Conservation (phyloP, 192 early-diverging fungal species). For the Nowakowskiella sp. region DNA sequence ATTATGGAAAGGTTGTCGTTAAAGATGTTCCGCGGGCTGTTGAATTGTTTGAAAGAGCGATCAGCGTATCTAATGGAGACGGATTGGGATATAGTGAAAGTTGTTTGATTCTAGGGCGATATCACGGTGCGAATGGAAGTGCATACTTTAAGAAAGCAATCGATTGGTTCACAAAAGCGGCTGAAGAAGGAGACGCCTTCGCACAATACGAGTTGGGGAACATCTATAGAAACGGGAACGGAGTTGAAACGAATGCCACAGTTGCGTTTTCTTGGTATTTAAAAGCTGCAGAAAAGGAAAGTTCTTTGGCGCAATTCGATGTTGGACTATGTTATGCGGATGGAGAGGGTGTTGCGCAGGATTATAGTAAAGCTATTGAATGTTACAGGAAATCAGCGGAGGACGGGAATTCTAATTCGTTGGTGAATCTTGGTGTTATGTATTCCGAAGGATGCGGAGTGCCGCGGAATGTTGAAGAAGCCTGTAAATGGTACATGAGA, state of each 20-base stretch:
- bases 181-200: slow-evolving; percentile 48
- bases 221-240: slow-evolving; percentile 35
- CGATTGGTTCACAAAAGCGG: slow-evolving; percentile 48
- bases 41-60: too few relatives aligned
- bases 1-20: too few relatives aligned
- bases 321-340: slow-evolving; percentile 32
- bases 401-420: slow-evolving; percentile 48
- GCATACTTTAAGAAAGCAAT: slow-evolving; percentile 42
- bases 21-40: too few relatives aligned
- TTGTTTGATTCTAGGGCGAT: too few relatives aligned
- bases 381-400: slow-evolving; percentile 50
- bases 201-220: slow-evolving; percentile 41
- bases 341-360: slow-evolving; percentile 25
- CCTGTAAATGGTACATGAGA: slow-evolving; percentile 40
- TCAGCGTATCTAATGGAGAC: too few relatives aligned
- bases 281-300: slow-evolving; percentile 17
- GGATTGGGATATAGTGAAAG: too few relatives aligned
- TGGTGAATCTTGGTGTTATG: slow-evolving; percentile 44
- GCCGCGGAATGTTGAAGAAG: slow-evolving; percentile 27
- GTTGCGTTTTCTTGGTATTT: slow-evolving; percentile 11
- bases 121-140: too few relatives aligned
- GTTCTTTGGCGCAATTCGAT: slow-evolving; percentile 20
- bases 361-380: slow-evolving; percentile 39
- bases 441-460: slow-evolving; percentile 41
- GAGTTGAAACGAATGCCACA: slow-evolving; percentile 7